Evolutionary conservation across 345 rosid genomes (phyloP), one percentile per base, ranked within the genome.

Genomic region (Reutealis trisperma): DNA sequence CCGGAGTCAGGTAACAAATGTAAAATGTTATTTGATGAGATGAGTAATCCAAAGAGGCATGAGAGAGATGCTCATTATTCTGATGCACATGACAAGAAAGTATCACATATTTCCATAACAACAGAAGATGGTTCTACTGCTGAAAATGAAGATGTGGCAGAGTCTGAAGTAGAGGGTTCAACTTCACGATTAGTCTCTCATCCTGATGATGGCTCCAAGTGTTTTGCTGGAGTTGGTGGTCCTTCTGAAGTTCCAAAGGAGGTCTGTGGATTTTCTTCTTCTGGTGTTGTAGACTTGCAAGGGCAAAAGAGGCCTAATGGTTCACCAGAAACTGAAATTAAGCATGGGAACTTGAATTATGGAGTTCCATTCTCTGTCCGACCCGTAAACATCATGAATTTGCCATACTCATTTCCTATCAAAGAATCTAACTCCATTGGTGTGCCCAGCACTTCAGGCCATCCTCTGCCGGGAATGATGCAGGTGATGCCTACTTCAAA

Each of bases 61-160:
- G 96, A 86, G 57, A 90, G 80, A 80, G 96, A 90, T 45, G 69
- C 79, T 22, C 83, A 84, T 67, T 83, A 79, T 80, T 61, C 79
- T 79, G 91, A 88, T 86, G 63, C 64, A 52, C 92, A 82, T 52
- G 91, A 91, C 72, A 93, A 86, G 80, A 92, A 86, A 87, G 81
- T 80, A 8, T 89, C 93, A n/a, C 93, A 87, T 83, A 85, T 96
- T 74, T 92, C 96, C 60, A 80, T 85, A 55, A 87, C 96, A 1
- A 89, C 98, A 21, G 97, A 90, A 67, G 98, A 96, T 77, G 95
- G 93, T 71, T 92, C 96, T 47, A 87, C 94, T 73, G 98, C 97
- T 74, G 97, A 96, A 76, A 90, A 94, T 74, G 98, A 96, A 88
- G 97, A 90, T 79, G 95, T 94, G 76, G 98, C 98, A 1, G 99